A percentile compares a stretch with the other conserved stretches of the same genome.
Evolutionary conservation across 176 grass and related monocot species (phyloP).

Genomic region (Eleusine coracana): DNA sequence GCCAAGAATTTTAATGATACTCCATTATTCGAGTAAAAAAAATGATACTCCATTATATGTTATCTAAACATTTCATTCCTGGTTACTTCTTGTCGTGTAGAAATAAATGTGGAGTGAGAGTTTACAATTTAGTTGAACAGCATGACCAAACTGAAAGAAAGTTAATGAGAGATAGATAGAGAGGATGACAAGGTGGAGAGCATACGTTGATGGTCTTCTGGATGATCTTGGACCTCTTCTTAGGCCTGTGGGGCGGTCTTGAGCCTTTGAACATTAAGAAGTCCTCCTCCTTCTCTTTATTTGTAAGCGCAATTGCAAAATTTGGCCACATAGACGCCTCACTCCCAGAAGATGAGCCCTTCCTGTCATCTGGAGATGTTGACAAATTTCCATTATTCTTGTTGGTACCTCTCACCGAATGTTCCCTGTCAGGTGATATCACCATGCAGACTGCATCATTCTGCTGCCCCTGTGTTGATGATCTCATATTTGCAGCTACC

Average conservation of each 20-base stretch:
- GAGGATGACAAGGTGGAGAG: not conserved
- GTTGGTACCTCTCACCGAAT: slow-evolving; percentile 1
- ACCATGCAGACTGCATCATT: slow-evolving; percentile 32
- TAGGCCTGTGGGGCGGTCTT: slow-evolving; percentile 75
- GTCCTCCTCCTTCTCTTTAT: slow-evolving; percentile 92
- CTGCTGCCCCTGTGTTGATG: slow-evolving; percentile 46
- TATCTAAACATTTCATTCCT: not conserved
- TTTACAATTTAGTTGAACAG: not conserved
- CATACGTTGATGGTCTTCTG: slow-evolving; percentile 66
- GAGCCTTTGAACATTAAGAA: slow-evolving; percentile 84
- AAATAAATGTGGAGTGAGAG: not conserved
- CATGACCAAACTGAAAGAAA: not conserved
- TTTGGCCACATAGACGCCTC: slow-evolving; percentile 70
- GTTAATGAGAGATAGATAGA: not conserved
- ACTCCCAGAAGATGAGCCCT: slow-evolving; percentile 64
- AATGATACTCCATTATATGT: not conserved
- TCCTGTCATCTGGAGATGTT: slow-evolving; percentile 49
- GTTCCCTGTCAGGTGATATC: slow-evolving; percentile 38
- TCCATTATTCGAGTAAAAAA: not conserved
- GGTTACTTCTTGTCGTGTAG: not conserved
- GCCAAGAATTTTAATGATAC: no score
- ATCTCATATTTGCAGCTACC: slow-evolving; percentile 38
- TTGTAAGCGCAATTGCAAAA: slow-evolving; percentile 61
- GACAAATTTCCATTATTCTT: slow-evolving; percentile 20
- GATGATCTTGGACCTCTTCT: slow-evolving; percentile 75